These are phyloP conservation scores for Gregarina niphandrodes DNA, from an alignment of 169 alveolate species.

Conservation along the genomic window DNA sequence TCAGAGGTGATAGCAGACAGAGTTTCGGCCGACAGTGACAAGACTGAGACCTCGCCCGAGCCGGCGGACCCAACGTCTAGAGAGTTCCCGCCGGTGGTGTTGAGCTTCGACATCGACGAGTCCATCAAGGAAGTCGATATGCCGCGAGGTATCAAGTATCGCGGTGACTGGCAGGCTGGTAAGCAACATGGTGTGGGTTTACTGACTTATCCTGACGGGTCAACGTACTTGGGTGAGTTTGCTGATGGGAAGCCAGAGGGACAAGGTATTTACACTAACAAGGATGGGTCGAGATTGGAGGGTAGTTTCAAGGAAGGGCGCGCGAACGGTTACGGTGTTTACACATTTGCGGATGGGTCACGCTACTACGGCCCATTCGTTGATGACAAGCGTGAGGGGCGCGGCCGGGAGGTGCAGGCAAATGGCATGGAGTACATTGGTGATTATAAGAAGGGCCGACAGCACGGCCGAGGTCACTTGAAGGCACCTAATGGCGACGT, in stretches of 20 bases:
- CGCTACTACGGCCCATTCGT: neutral
- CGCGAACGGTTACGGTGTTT: slow-evolving; percentile 62
- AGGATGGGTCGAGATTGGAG: slow-evolving; percentile 19
- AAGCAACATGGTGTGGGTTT: neutral
- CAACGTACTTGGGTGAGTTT: neutral
- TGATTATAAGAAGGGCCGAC: slow-evolving; percentile 52
- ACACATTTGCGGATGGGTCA: slow-evolving; percentile 21
- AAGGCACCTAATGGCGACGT: slow-evolving; percentile 20
- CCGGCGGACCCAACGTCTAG: no score
- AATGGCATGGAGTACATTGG: slow-evolving; percentile 65
- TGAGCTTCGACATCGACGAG: neutral
- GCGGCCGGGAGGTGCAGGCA: slow-evolving; percentile 21
- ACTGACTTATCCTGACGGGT: neutral
- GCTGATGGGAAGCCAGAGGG: neutral
- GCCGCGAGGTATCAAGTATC: neutral
- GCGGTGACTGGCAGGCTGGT: neutral
- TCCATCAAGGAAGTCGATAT: neutral
- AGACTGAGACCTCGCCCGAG: no score
- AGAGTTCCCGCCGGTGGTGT: no score
- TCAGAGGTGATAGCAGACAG: no score
- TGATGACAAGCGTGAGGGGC: neutral
- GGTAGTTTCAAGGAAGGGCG: slow-evolving; percentile 65
- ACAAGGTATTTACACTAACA: neutral
- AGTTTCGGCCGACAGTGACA: no score
- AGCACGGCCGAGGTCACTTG: slow-evolving; percentile 62